Base-by-base conservation (phyloP, 352 stramenopile genomes). In the Globisporangium mamillatum region DNA sequence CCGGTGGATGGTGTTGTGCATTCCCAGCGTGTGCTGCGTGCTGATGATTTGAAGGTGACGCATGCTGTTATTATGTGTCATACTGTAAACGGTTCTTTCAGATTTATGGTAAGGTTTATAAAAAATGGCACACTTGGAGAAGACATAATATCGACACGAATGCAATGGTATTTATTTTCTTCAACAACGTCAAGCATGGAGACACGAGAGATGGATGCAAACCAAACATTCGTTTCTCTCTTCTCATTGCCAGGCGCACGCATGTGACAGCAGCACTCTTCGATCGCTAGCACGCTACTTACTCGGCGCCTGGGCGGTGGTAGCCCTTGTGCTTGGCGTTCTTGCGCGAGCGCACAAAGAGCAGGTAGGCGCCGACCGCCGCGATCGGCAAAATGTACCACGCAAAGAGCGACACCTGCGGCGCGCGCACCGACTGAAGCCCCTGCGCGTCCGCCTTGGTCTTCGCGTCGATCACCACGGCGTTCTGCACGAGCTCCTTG, bases 331-430 rank as follows among this genome's bases (percentile, higher is more conserved):
- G 63, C 36, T 68, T 68, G 20, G 52, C 53, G 18, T 2, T 64
- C 10, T 50, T 65, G 55, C 79, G 80, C 46, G 79, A 81, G 58
- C 80, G 80, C 62, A 89, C 80, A 48, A 89, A 90, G 10, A 91
- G 54, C 55, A 94, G 63, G 61, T 92, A 94, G 38, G 53, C 82
- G 2, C 79, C 84, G 52, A 94, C 82, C 1, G 82, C 81, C 48
- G 62, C 76, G 18, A 94, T 74, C 0, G 86, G 86, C 44, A 94
- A 60, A 54, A 92, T 81, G 80, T 94, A 94, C 86, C 82, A 94
- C 41, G 77, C 80, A 60, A 93, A 93, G 9, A 94, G 72, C 48
- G 82, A 86, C 52, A 93, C 75, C n/a, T 73, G 80, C 59, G 86
- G 84, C 29, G 81, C 82, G 22, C 60, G 75, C 57, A 78, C 75